Evolutionary conservation across 2,329 filamentous ascomycete genomes (phyloP), one percentile per base, ranked within the genome.

Genomic region (Alternaria incomplexa): DNA sequence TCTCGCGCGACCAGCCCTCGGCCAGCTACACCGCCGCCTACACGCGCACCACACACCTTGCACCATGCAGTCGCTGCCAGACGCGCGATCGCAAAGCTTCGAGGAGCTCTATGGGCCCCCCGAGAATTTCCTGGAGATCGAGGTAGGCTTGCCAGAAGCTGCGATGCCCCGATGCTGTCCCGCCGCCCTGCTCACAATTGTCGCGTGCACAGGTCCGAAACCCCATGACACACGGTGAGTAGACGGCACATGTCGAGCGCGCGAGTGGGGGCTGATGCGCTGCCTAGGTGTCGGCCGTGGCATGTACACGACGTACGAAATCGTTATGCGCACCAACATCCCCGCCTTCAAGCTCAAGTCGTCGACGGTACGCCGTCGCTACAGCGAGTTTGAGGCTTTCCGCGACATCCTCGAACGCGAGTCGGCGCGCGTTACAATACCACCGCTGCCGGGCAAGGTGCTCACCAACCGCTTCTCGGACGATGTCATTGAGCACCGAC

Each of bases 291-390:
- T 96, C 77, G 95, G 94, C 68, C 92, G 96, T 72, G 89, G 89
- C 84, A 97, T 97, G 93, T 98, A 98, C 85, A 99, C 96, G 58
- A 96, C 96, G 83, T 99, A 98, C 86, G 94, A 98, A 82, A 97
- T 99, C 78, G 88, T 97, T 74, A 97, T 96, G 85, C 91, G 92
- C 75, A 99, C 96, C 83, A 99, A 99, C 84, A 99, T 99, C 78
- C 96, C 96, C 62, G 94, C 96, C 73, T 99, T 99, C 88, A 98
- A 98, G 85, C 89, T 97, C 73, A 93, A 94, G 68, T 80, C 81
- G 79, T 93, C 90, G 68, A 89, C 90, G 72, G 96, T 99, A 66
- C 93, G 94, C 72, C 90, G 96, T 66, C 93, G 96, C 56, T 99
- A 99, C 85, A 96, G 91, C 61, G 96, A 99, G 82, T 99, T 99